Conservation (phyloP, 169 alveolate species). For the Eimeria necatrix region DNA sequence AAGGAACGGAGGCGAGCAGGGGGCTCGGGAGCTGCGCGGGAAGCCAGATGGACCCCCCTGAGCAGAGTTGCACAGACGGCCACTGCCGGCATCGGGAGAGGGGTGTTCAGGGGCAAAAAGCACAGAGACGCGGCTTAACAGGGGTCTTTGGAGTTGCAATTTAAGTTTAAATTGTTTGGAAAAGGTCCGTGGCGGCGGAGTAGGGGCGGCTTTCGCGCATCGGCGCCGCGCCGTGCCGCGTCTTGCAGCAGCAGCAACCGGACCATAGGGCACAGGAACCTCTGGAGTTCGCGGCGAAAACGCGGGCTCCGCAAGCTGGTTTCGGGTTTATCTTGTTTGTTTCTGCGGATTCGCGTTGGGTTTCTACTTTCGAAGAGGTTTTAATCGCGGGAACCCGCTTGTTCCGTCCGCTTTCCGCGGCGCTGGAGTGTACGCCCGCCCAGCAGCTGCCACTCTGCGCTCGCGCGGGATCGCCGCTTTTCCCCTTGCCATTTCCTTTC, state of each 20-base stretch:
- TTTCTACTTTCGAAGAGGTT: background rate
- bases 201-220: conserved; percentile 10
- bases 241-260: conserved; percentile 72
- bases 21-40: background rate
- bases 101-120: background rate
- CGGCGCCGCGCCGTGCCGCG: conserved; percentile 55
- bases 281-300: conserved; percentile 54
- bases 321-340: conserved; percentile 43
- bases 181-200: background rate
- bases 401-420: background rate
- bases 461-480: conserved; percentile 70
- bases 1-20: background rate
- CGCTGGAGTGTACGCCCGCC: conserved; percentile 68
- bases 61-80: conserved; percentile 59
- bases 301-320: background rate
- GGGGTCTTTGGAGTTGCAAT: background rate
- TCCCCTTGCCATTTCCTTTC: conserved; percentile 4
- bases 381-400: conserved; percentile 35
- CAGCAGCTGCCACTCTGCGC: conserved; percentile 63
- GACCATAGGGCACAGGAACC: conserved; percentile 76
- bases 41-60: conserved; percentile 24
- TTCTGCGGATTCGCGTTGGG: conserved; percentile 32
- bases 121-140: background rate
- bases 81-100: conserved; percentile 39
- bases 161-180: background rate